Base-by-base conservation (phyloP, 257 asterid species). In the Solanum etuberosum region DNA sequence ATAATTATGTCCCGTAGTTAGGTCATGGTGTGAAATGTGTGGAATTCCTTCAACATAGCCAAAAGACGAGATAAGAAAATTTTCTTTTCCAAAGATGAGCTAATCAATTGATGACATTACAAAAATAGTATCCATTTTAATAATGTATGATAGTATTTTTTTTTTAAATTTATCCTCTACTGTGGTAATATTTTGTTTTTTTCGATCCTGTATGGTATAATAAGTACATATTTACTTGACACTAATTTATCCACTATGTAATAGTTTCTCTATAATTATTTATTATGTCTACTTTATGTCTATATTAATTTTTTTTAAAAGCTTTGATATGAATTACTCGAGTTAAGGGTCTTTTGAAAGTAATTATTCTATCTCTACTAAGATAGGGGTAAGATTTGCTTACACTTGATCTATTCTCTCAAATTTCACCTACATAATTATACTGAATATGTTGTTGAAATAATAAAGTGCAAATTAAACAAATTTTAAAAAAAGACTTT, bases 1-100 rank as follows among this genome's bases (percentile, higher is more conserved):
- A 43, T 46, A 40, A 38, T 12, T 74, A 67, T 21, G 29, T 3
- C 21, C 54, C 23, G 5, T 11, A 3, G 42, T 80, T 80, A 80
- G 85, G 85, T 46, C 42, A 9, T 16, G 25, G 3, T 80, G 67
- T 46, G 12, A 29, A 29, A 80, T 80, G 1, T 46, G 67, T 80
- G 85, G 85, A 46, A 46, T 40, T 46, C 67, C 67, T 80, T 46
- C 67, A 46, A 80, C 27, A 46, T 16, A 46, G 16, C 85, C 67
- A 80, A 46, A 46, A 80, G 65, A 80, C n/a, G 18, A 43, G 40
- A 80, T 80, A 16, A 21, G 21, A 74, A 38, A 74, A 2, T 9
- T 77, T 46, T 16, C 11, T 29, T 77, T 25, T 42, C 37, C 25
- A 77, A 8, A 29, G 18, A 80, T 29, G 42, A 48, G 67, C 85